phyloP scores from a whole-genome alignment of 2,329 filamentous ascomycete species.

The Rutstroemia sp. region DNA sequence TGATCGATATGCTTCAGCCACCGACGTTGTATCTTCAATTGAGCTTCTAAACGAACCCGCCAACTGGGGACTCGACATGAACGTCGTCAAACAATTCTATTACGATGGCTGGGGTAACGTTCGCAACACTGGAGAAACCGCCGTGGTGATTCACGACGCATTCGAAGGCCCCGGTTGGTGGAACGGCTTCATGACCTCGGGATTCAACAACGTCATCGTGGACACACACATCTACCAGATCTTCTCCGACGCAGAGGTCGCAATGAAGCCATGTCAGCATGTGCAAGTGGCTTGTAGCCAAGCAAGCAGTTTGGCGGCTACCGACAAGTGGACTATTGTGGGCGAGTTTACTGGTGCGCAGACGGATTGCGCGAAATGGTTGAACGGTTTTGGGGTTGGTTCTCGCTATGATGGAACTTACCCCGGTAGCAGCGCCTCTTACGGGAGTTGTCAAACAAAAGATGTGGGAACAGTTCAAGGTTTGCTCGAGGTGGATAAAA shows the following conservation, averaged over 20 bases:
- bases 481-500: slow-evolving; percentile 30
- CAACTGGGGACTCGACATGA: slow-evolving; percentile 31
- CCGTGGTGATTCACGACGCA: slow-evolving; percentile 52
- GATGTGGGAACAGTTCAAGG: slow-evolving; percentile 39
- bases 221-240: slow-evolving; percentile 40
- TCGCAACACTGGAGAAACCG: slow-evolving; percentile 36
- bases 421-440: slow-evolving; percentile 28
- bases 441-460: slow-evolving; percentile 33
- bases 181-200: slow-evolving; percentile 53
- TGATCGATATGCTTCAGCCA: slow-evolving; percentile 33
- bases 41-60: slow-evolving; percentile 37
- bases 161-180: slow-evolving; percentile 47
- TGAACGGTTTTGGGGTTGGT: slow-evolving; percentile 52
- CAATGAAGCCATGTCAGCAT: slow-evolving; percentile 33
- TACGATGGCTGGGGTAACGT: slow-evolving; percentile 44
- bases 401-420: slow-evolving; percentile 42
- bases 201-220: slow-evolving; percentile 33
- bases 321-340: slow-evolving; percentile 31
- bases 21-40: slow-evolving; percentile 36
- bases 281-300: slow-evolving; percentile 35
- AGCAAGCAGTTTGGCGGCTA: slow-evolving; percentile 27
- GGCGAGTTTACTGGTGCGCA: slow-evolving; percentile 38
- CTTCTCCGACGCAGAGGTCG: slow-evolving; percentile 31
- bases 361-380: slow-evolving; percentile 38
- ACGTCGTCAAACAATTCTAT: slow-evolving; percentile 34